A percentile compares a stretch with the other conserved stretches of the same genome.
phyloP scores from a whole-genome alignment of 306 rosid genomes.

The Prunus salicina region DNA sequence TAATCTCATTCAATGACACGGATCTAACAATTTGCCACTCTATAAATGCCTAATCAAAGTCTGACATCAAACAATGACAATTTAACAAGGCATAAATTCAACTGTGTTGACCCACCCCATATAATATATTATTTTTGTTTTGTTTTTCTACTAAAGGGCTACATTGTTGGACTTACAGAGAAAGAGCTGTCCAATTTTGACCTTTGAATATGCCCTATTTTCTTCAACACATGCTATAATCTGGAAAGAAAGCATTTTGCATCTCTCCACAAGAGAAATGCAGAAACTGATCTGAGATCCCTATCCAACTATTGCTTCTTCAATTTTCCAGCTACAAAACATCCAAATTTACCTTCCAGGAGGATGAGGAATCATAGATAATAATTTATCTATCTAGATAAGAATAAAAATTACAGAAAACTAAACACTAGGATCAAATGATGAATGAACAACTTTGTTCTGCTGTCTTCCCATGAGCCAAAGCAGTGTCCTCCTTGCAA shows the following conservation, averaged over 20 bases:
- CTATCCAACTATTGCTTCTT: conserved; percentile 29
- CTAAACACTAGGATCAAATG: conserved; percentile 51
- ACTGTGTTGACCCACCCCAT: too few species aligned
- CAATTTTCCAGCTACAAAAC: conserved; percentile 24
- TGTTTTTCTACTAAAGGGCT: background rate
- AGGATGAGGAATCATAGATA: conserved; percentile 7
- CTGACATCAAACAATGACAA: too few species aligned
- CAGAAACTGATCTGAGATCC: conserved; percentile 18
- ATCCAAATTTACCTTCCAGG: conserved; percentile 20
- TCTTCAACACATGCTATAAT: background rate
- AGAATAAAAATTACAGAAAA: background rate
- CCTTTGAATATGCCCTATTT: background rate
- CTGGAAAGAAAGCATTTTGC: conserved; percentile 16
- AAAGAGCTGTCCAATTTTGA: background rate
- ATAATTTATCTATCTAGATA: conserved; percentile 13
- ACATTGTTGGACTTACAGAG: background rate
- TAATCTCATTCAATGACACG: background rate
- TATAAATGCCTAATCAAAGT: background rate
- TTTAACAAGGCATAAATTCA: too few species aligned
- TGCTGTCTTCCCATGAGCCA: conserved; percentile 81
- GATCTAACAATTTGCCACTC: background rate
- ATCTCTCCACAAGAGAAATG: conserved; percentile 6
- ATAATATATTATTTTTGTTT: too few species aligned
- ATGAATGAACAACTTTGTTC: conserved; percentile 84
- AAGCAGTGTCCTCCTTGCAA: conserved; percentile 80